Evolutionary conservation across 345 rosid species (phyloP).

Genomic region (Corchorus olitorius): DNA sequence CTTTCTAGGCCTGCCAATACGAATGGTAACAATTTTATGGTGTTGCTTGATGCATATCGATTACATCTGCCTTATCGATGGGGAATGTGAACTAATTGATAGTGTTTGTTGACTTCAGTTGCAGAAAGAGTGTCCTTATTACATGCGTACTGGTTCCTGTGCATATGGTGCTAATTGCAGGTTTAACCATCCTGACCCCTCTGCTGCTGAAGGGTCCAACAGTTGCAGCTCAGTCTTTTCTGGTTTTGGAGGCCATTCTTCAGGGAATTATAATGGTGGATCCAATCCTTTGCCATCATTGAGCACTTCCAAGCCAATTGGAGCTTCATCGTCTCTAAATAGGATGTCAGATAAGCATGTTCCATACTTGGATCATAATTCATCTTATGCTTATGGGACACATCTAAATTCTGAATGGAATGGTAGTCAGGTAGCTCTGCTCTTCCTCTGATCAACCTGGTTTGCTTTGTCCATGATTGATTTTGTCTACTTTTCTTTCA

Average conservation of each 20-base stretch:
- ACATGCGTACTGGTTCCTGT: constrained; percentile 64
- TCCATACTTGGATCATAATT: constrained; percentile 20
- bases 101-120: constrained; percentile 35
- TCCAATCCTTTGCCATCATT: constrained; percentile 8
- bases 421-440: constrained; percentile 19
- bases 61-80: neutral
- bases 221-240: constrained; percentile 13
- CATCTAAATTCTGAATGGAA: constrained; percentile 18
- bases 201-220: constrained; percentile 36
- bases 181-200: constrained; percentile 65
- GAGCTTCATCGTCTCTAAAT: constrained; percentile 11
- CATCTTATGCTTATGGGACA: constrained; percentile 10
- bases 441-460: neutral
- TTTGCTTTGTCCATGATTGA: neutral
- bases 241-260: constrained; percentile 20
- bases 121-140: constrained; percentile 52
- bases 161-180: constrained; percentile 50
- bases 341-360: neutral
- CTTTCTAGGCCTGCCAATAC: constrained; percentile 31
- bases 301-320: constrained; percentile 1
- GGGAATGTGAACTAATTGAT: neutral
- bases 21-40: constrained; percentile 26
- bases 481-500: neutral
- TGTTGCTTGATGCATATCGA: constrained; percentile 6
- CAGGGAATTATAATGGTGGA: constrained; percentile 15